Evolutionary conservation across 805 yeast species (phyloP).

Genomic region (Candida nemodendra): DNA sequence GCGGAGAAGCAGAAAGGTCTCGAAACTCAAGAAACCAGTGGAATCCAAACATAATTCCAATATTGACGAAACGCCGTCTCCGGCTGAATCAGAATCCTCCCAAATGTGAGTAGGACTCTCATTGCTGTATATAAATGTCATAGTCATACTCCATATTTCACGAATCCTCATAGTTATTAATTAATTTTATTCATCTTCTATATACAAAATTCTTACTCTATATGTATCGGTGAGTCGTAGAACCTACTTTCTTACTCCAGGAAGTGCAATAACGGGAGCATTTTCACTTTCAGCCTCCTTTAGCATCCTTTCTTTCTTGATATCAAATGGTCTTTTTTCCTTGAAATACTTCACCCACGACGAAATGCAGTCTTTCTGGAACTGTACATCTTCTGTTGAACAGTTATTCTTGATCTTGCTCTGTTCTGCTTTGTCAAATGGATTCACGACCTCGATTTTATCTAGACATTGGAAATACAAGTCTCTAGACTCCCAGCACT

Average conservation of each 20-base stretch:
- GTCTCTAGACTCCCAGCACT: conserved; percentile 92
- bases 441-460: conserved; percentile 62
- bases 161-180: too few species aligned
- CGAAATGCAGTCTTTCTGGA: conserved; percentile 73
- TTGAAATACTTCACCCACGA: conserved; percentile 91
- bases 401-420: conserved; percentile 55
- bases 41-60: not conserved
- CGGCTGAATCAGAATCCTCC: too few species aligned
- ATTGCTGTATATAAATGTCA: too few species aligned
- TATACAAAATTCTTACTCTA: too few species aligned
- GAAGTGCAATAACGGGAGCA: conserved; percentile 37
- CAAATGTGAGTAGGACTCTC: too few species aligned
- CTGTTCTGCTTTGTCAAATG: conserved; percentile 54
- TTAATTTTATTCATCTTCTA: too few species aligned
- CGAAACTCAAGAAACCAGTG: conserved; percentile 2
- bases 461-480: conserved; percentile 72
- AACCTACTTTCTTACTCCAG: conserved; percentile 25
- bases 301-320: conserved; percentile 64
- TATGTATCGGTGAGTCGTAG: too few species aligned
- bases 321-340: conserved; percentile 80
- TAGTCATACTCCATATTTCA: too few species aligned
- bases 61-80: too few species aligned
- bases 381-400: conserved; percentile 51
- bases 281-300: conserved; percentile 71
- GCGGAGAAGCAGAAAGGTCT: conserved; percentile 9